Base-by-base conservation (phyloP, 1,284 basidiomycete genomes). In the Trichosporon coremiiforme region DNA sequence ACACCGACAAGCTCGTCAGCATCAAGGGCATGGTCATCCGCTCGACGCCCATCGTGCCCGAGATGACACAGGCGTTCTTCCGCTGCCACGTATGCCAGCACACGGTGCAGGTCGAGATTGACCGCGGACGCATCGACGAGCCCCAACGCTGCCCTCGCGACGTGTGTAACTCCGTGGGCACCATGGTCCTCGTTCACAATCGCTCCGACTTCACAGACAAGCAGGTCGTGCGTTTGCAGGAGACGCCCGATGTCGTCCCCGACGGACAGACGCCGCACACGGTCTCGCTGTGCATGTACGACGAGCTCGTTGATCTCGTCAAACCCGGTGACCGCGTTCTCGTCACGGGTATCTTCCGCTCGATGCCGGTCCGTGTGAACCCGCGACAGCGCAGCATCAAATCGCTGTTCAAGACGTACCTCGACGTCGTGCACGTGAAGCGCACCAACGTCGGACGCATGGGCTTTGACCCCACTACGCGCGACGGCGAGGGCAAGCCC, bases 201-300 rank as follows among this genome's bases (percentile, higher is more conserved):
- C 92, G 96, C 68, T 98, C 92, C 82, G 91, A 94, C 75, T 99
- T 98, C 79, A 91, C 93, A 36, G 95, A 99, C 84, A 87, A 96
- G 67, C 97, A 99, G 82, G 93, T 98, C 62, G 91, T 98, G 69
- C 89, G 96, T 55, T 85, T 99, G 4, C 96, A 99, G 81, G 96
- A 99, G 82, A 99, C 96, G 0, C 96, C 96, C 75, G 97, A 99
- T 78, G 93, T 91, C 7, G 95, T 99, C 0, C 96, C 96, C 1
- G 96, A 98, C 82, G 97, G 96, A 20, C 96, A 98, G 83, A 99
- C 96, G 0, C 96, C 96, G 0, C 95, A 98, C 79, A 98, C 95
- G 0, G 94, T 99, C 67, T 95, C 93, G 1, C 84, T 99, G 70
- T 96, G 95, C 80, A 92, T 93, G 20, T 98, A 99, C 80, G 95